phyloP scores from a whole-genome alignment of 2,329 filamentous ascomycete species.

The Penicillium brevicompactum region DNA sequence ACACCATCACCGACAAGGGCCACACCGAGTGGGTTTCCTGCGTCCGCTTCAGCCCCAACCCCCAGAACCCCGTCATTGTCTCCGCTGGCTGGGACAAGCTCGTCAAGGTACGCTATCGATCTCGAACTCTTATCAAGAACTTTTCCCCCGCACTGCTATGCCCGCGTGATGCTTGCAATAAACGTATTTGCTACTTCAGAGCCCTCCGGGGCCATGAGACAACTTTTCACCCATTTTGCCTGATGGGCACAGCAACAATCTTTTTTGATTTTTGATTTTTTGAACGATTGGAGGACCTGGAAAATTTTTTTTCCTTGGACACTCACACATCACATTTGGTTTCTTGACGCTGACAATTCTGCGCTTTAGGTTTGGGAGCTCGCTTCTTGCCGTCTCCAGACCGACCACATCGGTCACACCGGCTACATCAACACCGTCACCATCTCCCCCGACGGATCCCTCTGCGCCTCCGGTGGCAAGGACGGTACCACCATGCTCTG shows the following conservation, averaged over 20 bases:
- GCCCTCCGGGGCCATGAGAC: slow-evolving; percentile 92
- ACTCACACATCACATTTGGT: slow-evolving; percentile 4
- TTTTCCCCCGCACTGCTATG: slow-evolving; percentile 16
- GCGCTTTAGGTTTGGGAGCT: slow-evolving; percentile 91
- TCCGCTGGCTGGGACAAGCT: slow-evolving; percentile 99
- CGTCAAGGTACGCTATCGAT: slow-evolving; percentile 81
- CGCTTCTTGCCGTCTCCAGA: slow-evolving; percentile 98
- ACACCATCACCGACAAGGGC: slow-evolving; percentile 99
- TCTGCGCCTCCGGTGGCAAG: slow-evolving; percentile 99
- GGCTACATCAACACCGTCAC: slow-evolving; percentile 99
- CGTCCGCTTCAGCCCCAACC: slow-evolving; percentile 99
- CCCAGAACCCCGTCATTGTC: slow-evolving; percentile 99
- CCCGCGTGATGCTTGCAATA: slow-evolving; percentile 87
- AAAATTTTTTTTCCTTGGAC: slow-evolving; percentile 14
- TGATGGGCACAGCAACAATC: slow-evolving; percentile 38
- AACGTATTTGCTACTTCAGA: slow-evolving; percentile 99
- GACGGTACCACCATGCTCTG: slow-evolving; percentile 99
- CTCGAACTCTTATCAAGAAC: slow-evolving; percentile 10
- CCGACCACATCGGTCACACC: slow-evolving; percentile 99
- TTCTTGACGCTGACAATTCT: slow-evolving; percentile 23
- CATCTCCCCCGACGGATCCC: slow-evolving; percentile 98
- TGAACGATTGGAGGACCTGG: slow-evolving; percentile 17
- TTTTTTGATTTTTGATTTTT: slow-evolving; percentile 13
- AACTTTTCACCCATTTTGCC: slow-evolving; percentile 73
- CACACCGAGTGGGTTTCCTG: slow-evolving; percentile 99